These are phyloP conservation scores for Anastatica hierochuntica DNA, from an alignment of 345 rosid genomes.

Conservation along the genomic window DNA sequence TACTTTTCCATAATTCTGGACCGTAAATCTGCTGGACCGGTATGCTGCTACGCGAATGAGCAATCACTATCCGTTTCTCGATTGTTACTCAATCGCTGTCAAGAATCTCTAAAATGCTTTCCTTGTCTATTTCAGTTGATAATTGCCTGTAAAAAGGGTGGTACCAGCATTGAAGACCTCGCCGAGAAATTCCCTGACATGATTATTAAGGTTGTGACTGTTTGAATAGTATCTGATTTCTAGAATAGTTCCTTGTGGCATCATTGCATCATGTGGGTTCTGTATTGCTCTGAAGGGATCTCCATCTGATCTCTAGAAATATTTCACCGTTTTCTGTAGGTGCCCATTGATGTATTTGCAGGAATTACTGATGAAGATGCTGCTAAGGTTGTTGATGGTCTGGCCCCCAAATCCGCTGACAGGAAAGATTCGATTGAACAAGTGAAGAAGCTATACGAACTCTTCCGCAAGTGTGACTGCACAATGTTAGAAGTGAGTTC, in stretches of 20 bases:
- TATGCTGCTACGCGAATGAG: conserved; percentile 37
- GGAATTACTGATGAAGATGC: conserved; percentile 99
- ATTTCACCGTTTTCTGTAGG: conserved; percentile 39
- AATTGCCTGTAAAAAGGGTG: conserved; percentile 91
- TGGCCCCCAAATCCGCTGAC: conserved; percentile 75
- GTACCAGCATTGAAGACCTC: conserved; percentile 99
- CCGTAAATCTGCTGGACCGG: conserved; percentile 94
- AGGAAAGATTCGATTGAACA: conserved; percentile 78
- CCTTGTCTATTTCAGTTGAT: conserved; percentile 50
- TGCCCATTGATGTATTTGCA: conserved; percentile 81
- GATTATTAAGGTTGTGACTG: conserved; percentile 66
- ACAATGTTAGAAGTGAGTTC: conserved; percentile 88
- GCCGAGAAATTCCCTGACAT: conserved; percentile 96
- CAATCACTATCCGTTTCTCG: not conserved
- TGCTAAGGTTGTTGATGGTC: conserved; percentile 92
- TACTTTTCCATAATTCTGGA: conserved; percentile 95
- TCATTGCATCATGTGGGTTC: not conserved
- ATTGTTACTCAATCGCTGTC: too few species aligned
- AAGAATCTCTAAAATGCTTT: not conserved
- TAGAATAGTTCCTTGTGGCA: not conserved
- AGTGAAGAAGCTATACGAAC: conserved; percentile 92
- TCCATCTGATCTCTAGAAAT: not conserved
- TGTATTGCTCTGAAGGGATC: not conserved
- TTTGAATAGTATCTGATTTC: too few species aligned
- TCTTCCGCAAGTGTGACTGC: conserved; percentile 77